These are phyloP conservation scores for Lithospermum erythrorhizon DNA, from an alignment of 257 asterid species.

Conservation along the genomic window DNA sequence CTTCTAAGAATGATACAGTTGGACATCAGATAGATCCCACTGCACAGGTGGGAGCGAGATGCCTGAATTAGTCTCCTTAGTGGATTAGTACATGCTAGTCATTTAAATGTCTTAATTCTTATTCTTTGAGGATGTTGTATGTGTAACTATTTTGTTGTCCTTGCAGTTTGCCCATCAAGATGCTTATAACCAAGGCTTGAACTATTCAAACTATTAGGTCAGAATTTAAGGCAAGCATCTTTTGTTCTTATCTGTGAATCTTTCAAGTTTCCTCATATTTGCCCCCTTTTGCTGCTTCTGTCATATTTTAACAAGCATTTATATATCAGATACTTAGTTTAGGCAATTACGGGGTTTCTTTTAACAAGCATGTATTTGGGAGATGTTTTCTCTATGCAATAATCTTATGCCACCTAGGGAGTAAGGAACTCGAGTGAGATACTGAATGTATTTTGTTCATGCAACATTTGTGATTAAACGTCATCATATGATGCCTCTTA, in stretches of 20 bases:
- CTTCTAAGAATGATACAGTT: constrained; percentile 24
- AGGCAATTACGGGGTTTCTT: background rate
- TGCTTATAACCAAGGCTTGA: constrained; percentile 37
- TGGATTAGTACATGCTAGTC: background rate
- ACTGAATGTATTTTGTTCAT: background rate
- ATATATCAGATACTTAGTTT: background rate
- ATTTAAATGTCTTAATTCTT: background rate
- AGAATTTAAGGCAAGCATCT: constrained; percentile 35
- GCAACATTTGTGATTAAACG: background rate
- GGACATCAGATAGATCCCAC: constrained; percentile 36
- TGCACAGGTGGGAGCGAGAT: constrained; percentile 28
- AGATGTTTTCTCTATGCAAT: background rate
- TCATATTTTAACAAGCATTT: background rate
- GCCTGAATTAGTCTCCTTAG: background rate
- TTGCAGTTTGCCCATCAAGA: constrained; percentile 55
- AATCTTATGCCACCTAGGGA: background rate
- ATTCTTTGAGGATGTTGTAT: background rate
- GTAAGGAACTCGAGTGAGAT: background rate
- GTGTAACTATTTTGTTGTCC: background rate
- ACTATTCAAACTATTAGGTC: constrained; percentile 43
- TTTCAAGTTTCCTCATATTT: background rate
- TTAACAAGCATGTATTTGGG: background rate
- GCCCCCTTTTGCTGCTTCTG: background rate
- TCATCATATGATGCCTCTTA: too few species aligned
- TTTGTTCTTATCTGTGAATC: background rate